Conservation (phyloP, 345 rosid species). For the Dimocarpus longan region DNA sequence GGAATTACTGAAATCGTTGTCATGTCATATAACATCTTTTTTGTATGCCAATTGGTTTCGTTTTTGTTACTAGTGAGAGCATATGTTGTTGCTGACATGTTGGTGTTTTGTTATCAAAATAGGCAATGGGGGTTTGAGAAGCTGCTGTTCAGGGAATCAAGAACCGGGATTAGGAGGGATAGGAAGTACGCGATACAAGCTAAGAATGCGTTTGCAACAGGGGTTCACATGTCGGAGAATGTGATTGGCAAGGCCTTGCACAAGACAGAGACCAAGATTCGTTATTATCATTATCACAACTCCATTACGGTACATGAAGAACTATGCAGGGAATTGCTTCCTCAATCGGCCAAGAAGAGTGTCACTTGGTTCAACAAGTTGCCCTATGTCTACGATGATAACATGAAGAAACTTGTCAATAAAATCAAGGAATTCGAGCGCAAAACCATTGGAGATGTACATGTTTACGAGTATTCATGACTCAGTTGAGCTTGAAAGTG, state of each 20-base stretch:
- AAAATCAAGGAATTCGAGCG: constrained; percentile 67
- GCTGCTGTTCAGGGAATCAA: constrained; percentile 69
- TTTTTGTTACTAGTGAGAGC: neutral
- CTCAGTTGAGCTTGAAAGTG: neutral
- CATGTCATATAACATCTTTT: neutral
- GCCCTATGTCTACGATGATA: constrained; percentile 72
- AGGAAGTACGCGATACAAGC: constrained; percentile 91
- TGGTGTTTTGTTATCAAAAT: neutral
- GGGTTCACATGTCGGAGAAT: constrained; percentile 95
- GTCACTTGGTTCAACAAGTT: constrained; percentile 57
- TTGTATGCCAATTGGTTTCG: neutral
- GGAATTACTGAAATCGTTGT: neutral
- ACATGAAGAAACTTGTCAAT: constrained; percentile 62
- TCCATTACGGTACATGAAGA: constrained; percentile 62
- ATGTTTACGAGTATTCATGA: constrained; percentile 4
- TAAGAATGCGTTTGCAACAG: constrained; percentile 75
- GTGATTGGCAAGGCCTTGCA: constrained; percentile 71
- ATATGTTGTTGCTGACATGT: neutral
- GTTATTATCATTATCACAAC: constrained; percentile 83
- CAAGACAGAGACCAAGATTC: constrained; percentile 74
- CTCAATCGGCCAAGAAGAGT: constrained; percentile 49
- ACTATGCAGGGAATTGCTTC: constrained; percentile 62
- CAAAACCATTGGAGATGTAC: constrained; percentile 40
- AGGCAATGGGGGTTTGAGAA: constrained; percentile 98
- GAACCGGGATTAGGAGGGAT: constrained; percentile 71